Conservation (phyloP, 169 alveolate genomes). For the Blepharisma undulans region DNA sequence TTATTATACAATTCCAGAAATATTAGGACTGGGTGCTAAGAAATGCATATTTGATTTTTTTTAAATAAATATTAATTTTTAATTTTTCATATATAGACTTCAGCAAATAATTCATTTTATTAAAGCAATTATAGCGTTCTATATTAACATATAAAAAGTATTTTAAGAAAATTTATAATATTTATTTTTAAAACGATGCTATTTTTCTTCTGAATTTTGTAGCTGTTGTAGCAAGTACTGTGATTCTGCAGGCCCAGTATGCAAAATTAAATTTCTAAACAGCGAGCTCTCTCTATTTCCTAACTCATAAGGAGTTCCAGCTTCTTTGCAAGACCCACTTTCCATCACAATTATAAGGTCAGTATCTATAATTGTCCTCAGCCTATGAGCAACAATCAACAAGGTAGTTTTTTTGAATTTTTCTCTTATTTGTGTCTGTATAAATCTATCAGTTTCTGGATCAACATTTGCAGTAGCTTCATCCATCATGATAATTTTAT, state of each 20-base stretch:
- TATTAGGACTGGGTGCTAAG: too few species aligned
- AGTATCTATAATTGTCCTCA: slow-evolving; percentile 88
- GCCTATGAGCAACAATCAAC: slow-evolving; percentile 91
- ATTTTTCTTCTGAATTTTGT: too few species aligned
- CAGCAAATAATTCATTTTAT: too few species aligned
- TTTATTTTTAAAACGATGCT: too few species aligned
- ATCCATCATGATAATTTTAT: slow-evolving; percentile 74
- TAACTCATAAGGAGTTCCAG: neutral
- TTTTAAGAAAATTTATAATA: too few species aligned
- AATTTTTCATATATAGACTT: too few species aligned
- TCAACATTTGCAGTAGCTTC: slow-evolving; percentile 92
- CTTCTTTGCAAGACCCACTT: slow-evolving; percentile 74
- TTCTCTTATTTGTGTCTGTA: slow-evolving; percentile 71
- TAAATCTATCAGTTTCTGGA: slow-evolving; percentile 81
- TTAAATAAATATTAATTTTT: too few species aligned
- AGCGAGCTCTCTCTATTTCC: neutral
- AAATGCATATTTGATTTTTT: too few species aligned
- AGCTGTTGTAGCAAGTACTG: neutral
- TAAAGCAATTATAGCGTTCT: too few species aligned
- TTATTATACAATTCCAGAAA: too few species aligned
- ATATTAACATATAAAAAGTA: too few species aligned
- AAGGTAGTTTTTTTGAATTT: slow-evolving; percentile 80
- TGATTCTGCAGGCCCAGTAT: neutral
- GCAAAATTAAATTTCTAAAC: neutral
- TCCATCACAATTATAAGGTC: slow-evolving; percentile 84